Evolutionary conservation across 805 yeast species (phyloP), one percentile per base, ranked within the genome.

Genomic region (Ogataea dorogensis): DNA sequence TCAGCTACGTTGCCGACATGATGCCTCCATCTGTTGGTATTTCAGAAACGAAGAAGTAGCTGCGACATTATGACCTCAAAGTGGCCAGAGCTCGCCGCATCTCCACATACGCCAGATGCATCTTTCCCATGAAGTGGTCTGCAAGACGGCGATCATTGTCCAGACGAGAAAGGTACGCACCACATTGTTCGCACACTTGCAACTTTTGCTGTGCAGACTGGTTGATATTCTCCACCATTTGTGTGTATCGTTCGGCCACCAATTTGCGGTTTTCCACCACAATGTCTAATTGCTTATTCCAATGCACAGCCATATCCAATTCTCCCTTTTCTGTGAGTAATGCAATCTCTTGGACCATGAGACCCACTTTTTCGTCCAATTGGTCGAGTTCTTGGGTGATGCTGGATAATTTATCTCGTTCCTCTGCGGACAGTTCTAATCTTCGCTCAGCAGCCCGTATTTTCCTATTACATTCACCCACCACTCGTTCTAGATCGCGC

Each of bases 101-200:
- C 33, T 73, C 78, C 2, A 80, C 89, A 58, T 81, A 88, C 0
- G 88, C 91, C 45, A 85, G 56, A 63, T 89, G 97, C 41, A 86
- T 76, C 50, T 86, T 87, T 1, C 98, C 98, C 16, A 80, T 63
- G 56, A 86, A 88, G 59, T 89, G 97, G 50, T 86, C 96, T 1
- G 91, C 95, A 44, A 89, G 66, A 49, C 97, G 70, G 56, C 88
- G 70, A 56, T 89, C 97, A 40, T 83, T 86, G 58, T 89, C 98
- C 38, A 88, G 64, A 43, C 91, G 67, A 7, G 95, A 84, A 24
- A 91, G 65, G 53, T 82, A 87, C 0, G 95, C 95, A 1, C 95
- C 96, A 62, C 98, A 89, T 1, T 77, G 79, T 45, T 77, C 84
- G 61, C 98, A 89, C 1, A 86, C 95, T 58, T 88, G 96, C 29